phyloP scores from a whole-genome alignment of 2,329 filamentous ascomycete species.

The Huntiella bhutanensis region DNA sequence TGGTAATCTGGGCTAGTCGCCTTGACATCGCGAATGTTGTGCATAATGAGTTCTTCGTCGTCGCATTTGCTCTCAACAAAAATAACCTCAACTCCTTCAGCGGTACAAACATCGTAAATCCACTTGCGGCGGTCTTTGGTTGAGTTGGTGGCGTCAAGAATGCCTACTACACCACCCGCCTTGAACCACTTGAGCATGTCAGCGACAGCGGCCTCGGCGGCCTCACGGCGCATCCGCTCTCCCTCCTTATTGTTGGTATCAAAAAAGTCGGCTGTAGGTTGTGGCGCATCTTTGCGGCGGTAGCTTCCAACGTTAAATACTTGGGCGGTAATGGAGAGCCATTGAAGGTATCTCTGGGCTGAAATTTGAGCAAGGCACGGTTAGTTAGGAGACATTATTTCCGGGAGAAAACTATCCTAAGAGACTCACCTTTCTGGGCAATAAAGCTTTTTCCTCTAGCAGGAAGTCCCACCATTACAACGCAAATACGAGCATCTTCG shows the following conservation, averaged over 20 bases:
- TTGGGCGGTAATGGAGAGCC: slow-evolving; percentile 83
- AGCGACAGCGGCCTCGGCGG: slow-evolving; percentile 74
- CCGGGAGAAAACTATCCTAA: background rate
- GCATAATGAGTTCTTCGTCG: slow-evolving; percentile 90
- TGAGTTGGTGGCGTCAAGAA: slow-evolving; percentile 92
- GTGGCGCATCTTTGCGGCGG: slow-evolving; percentile 72
- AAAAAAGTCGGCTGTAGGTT: slow-evolving; percentile 88
- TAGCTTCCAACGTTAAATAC: slow-evolving; percentile 98
- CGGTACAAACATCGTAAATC: slow-evolving; percentile 65
- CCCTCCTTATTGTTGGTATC: slow-evolving; percentile 78
- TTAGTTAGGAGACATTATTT: background rate
- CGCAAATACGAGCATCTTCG: slow-evolving; percentile 90
- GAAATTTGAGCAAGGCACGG: background rate
- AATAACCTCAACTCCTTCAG: slow-evolving; percentile 67
- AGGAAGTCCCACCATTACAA: slow-evolving; percentile 95
- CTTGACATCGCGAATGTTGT: slow-evolving; percentile 95
- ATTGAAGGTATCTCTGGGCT: slow-evolving; percentile 88
- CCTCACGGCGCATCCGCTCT: slow-evolving; percentile 69
- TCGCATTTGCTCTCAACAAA: slow-evolving; percentile 97
- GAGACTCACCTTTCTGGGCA: slow-evolving; percentile 67
- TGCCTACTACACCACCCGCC: slow-evolving; percentile 63
- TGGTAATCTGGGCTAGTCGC: slow-evolving; percentile 87
- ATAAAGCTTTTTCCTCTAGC: slow-evolving; percentile 95
- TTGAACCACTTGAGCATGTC: slow-evolving; percentile 94
- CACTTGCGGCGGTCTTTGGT: slow-evolving; percentile 78